phyloP scores from a whole-genome alignment of 805 yeast genomes.

The Kuraishia capsulata region DNA sequence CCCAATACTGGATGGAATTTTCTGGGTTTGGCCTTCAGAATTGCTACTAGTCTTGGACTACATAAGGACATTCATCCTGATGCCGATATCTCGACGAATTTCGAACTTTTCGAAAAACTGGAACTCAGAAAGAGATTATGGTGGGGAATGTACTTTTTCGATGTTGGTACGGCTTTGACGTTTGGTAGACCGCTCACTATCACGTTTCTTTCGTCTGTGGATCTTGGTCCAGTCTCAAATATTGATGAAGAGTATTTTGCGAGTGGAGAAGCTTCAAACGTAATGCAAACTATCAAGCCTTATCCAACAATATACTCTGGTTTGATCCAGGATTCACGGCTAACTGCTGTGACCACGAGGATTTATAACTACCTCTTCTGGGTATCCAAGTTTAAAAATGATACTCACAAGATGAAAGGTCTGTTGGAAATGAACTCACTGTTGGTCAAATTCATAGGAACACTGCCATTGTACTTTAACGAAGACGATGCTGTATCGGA shows the following conservation, averaged over 20 bases:
- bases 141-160: conserved; percentile 62
- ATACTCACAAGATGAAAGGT: conserved; percentile 37
- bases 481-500: conserved; percentile 1
- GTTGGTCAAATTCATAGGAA: background rate
- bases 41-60: conserved; percentile 60
- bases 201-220: conserved; percentile 20
- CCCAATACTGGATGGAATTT: conserved; percentile 66
- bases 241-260: conserved; percentile 2
- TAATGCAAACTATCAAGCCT: background rate
- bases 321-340: conserved; percentile 42
- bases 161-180: conserved; percentile 54
- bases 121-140: conserved; percentile 38
- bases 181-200: conserved; percentile 56
- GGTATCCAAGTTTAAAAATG: conserved; percentile 31
- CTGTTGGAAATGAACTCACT: conserved; percentile 1
- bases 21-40: conserved; percentile 52
- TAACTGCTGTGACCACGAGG: conserved; percentile 37
- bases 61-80: conserved; percentile 40
- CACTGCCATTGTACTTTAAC: conserved; percentile 2
- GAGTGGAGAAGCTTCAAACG: background rate
- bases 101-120: background rate
- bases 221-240: conserved; percentile 1
- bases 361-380: conserved; percentile 27
- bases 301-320: conserved; percentile 54
- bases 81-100: conserved; percentile 9